Conservation (phyloP, 345 rosid genomes). For the Angophora floribunda region DNA sequence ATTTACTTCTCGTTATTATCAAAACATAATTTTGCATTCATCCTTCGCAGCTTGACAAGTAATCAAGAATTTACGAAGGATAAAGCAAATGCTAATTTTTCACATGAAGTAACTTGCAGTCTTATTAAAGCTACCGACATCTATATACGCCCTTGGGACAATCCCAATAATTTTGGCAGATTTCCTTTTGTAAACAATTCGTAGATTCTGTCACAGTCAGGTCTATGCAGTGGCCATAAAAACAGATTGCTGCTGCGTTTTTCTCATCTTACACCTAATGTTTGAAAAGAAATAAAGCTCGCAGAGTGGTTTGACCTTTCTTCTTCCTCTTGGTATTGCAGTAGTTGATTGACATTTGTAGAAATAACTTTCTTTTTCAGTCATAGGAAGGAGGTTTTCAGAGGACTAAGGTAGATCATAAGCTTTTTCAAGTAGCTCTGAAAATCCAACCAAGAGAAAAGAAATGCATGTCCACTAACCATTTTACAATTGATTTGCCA, state of each 20-base stretch:
- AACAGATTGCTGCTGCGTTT: neutral
- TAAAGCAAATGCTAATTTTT: neutral
- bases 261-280: neutral
- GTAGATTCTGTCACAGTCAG: neutral
- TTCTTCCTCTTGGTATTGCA: neutral
- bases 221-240: neutral
- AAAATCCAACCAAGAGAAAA: neutral
- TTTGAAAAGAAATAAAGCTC: neutral
- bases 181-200: neutral
- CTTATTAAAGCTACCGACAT: neutral
- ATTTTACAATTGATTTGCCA: neutral
- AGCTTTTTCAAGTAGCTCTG: neutral
- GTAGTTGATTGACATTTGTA: neutral
- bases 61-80: neutral
- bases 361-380: constrained; percentile 6
- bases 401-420: neutral
- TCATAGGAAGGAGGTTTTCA: neutral
- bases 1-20: neutral
- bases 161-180: neutral
- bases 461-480: neutral
- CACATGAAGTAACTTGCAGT: neutral
- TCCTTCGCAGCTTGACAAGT: neutral
- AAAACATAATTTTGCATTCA: neutral
- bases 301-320: neutral
- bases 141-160: neutral